Base-by-base conservation (phyloP, 1,284 basidiomycete species). In the Tilletia walkeri region DNA sequence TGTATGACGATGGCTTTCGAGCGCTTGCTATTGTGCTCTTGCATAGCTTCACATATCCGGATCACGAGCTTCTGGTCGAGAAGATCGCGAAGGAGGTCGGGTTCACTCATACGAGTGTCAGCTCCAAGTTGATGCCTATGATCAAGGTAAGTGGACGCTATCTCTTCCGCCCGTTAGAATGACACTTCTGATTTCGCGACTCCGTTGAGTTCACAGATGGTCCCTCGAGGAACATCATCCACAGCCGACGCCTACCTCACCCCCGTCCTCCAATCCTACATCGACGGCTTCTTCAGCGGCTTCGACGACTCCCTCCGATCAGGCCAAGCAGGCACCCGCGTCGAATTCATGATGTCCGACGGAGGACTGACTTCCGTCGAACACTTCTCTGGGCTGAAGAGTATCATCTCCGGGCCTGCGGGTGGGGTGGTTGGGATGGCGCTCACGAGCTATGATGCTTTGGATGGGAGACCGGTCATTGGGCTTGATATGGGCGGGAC, bases 221-320 rank as follows among this genome's bases (percentile, higher is more conserved):
- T 97, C 3, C 91, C 94, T 0, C 90, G 95, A 4, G 95, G 94
- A 0, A 90, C 92, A 3, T 95, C 93, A 0, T 90, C 93, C 0
- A 96, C 94, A 0, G 95, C 94, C 0, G 95, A 99, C 78, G 96
- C 95, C 1, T 99, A 99, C 83, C 89, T 98, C 39, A 97, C 95
- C 0, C 95, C 95, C 0, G 91, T 96, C 65, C 85, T 97, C 47
- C 86, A 88, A 30, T 87, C 89, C 39, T 97, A 97, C 80, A 88
- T 97, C n/a, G 90, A 94, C 75, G 92, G 93, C 0, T 96, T 97
- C 86, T 96, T 94, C 85, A 84, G 85, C 41, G 94, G 94, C 0
- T 97, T 97, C 77, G 91, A 95, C 75, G 87, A 87, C 47, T 89
- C 90, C 74, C 85, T 94, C 69, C 84, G 85, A 59, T 85, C 86